Percentiles rank a stretch among this genome's conserved stretches.
Conservation (phyloP, 108 stramenopile species). For the Nannochloropsis salina region DNA sequence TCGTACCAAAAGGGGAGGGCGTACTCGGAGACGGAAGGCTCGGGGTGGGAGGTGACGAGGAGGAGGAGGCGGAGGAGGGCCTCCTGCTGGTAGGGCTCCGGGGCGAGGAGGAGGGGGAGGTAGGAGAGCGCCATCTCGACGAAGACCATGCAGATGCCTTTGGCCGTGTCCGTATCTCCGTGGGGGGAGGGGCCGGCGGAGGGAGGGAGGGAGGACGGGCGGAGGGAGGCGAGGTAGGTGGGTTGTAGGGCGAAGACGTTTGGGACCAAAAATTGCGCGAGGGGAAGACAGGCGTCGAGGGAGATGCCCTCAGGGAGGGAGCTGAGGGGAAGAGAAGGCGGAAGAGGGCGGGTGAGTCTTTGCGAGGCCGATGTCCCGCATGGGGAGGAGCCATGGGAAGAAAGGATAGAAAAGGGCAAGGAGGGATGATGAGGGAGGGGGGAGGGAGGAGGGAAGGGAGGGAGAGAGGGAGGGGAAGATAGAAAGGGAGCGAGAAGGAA, state of each 20-base stretch:
- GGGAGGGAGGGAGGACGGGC: background rate
- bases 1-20: conserved; percentile 87
- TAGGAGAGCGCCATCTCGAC: conserved; percentile 93
- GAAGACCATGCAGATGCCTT: conserved; percentile 78
- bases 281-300: background rate
- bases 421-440: background rate
- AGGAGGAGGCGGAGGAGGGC: conserved; percentile 68
- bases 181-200: background rate
- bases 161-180: conserved; percentile 72
- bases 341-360: background rate
- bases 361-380: background rate
- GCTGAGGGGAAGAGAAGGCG: background rate
- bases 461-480: background rate
- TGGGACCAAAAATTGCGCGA: background rate
- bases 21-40: conserved; percentile 66
- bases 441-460: background rate
- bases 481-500: background rate
- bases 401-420: background rate
- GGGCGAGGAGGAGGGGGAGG: conserved; percentile 66
- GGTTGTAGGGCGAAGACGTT: background rate
- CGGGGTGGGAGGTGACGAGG: conserved; percentile 57
- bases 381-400: background rate
- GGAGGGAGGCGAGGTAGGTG: background rate
- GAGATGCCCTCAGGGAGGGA: background rate
- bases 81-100: conserved; percentile 55